Percentiles rank a stretch among this genome's conserved stretches.
Evolutionary conservation across 2,329 filamentous ascomycete genomes (phyloP).

Genomic region (Neonectria punicea): DNA sequence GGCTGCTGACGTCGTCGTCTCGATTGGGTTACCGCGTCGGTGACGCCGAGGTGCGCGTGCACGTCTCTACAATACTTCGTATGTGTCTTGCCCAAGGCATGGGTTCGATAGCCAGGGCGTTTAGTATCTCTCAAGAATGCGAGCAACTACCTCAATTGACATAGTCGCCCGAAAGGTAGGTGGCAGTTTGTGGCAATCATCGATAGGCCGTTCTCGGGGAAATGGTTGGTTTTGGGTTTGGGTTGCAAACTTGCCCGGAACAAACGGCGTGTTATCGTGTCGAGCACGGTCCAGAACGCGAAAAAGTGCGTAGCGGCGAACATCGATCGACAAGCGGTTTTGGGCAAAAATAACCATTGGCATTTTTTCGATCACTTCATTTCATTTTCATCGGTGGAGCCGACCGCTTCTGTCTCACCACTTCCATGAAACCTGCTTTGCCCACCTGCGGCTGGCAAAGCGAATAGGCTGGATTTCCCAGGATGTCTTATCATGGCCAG

Average conservation of each 20-base stretch:
- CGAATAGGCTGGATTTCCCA: neutral
- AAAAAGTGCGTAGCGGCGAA: neutral
- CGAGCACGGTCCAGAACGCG: slow-evolving; percentile 8
- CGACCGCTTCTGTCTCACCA: slow-evolving; percentile 4
- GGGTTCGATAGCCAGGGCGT: neutral
- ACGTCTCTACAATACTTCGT: neutral
- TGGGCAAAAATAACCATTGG: neutral
- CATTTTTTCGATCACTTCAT: neutral
- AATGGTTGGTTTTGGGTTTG: neutral
- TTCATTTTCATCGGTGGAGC: slow-evolving; percentile 19
- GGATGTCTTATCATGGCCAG: slow-evolving; percentile 10
- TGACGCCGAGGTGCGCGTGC: slow-evolving; percentile 3
- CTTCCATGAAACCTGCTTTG: slow-evolving; percentile 11
- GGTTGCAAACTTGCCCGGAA: slow-evolving; percentile 1
- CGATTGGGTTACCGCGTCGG: neutral
- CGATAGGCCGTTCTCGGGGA: slow-evolving; percentile 5
- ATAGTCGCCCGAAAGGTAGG: neutral
- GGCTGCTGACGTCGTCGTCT: neutral
- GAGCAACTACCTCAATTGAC: neutral
- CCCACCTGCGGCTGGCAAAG: neutral
- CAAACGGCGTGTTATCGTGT: slow-evolving; percentile 10
- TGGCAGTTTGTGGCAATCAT: neutral
- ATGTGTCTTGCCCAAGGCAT: neutral
- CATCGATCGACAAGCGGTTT: neutral
- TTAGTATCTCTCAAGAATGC: neutral